These are phyloP conservation scores for Coccomyxa subellipsoidea DNA, from an alignment of 163 green algal species.

Conservation along the genomic window DNA sequence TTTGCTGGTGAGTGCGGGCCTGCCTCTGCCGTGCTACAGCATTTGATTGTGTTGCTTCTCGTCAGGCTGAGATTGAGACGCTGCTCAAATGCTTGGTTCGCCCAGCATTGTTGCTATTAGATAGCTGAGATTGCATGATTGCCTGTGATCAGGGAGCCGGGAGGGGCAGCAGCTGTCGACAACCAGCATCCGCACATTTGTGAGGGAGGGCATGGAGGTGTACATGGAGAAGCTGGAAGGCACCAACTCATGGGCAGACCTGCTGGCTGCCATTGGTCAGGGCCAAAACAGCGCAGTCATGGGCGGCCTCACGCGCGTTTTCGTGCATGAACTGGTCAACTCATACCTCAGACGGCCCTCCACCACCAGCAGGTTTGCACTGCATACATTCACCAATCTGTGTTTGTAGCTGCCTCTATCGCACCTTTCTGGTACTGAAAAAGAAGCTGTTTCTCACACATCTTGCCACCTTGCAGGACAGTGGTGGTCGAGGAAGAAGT, in stretches of 20 bases:
- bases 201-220: constrained; percentile 32
- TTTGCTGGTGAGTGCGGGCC: not conserved
- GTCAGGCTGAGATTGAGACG: too few species aligned
- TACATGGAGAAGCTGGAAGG: constrained; percentile 47
- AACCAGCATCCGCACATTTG: constrained; percentile 41
- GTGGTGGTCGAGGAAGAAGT: not conserved
- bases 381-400: not conserved
- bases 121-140: not conserved
- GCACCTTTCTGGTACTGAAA: not conserved
- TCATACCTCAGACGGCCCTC: constrained; percentile 1
- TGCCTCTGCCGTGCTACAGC: not conserved
- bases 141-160: constrained; percentile 19
- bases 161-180: constrained; percentile 26
- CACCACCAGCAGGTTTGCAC: not conserved
- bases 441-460: too few species aligned
- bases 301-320: constrained; percentile 33
- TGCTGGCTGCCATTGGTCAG: constrained; percentile 44
- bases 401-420: not conserved
- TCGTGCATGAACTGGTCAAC: constrained; percentile 15
- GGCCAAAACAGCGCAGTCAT: constrained; percentile 41
- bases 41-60: too few species aligned
- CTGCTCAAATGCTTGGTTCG: not conserved
- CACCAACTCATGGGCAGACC: constrained; percentile 48
- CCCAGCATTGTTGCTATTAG: not conserved
- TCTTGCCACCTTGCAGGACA: not conserved